Conservation (phyloP, 2,329 filamentous ascomycete species). For the Botrytis galanthina region DNA sequence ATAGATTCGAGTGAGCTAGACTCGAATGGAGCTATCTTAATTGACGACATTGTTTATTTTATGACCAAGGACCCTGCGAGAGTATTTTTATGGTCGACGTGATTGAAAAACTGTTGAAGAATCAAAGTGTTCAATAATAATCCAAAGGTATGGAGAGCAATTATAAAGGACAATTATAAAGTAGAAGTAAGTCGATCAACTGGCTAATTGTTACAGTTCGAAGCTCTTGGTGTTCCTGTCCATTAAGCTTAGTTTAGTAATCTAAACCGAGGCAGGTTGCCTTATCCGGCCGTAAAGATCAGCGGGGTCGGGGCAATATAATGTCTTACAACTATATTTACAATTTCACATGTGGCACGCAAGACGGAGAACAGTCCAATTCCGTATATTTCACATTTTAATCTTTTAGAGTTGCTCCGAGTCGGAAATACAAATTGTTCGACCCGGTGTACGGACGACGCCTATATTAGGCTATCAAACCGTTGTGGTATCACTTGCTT, state of each 20-base stretch:
- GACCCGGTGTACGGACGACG: neutral
- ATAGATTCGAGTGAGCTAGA: conserved; percentile 67
- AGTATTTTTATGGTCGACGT: no score
- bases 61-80: neutral
- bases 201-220: neutral
- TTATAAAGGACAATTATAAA: neutral
- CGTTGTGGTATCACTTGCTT: neutral
- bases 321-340: neutral
- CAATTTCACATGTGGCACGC: neutral
- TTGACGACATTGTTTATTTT: conserved; percentile 17
- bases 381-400: neutral
- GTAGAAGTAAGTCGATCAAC: neutral
- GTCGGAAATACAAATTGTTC: neutral
- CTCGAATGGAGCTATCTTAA: conserved; percentile 46
- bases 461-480: neutral
- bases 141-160: neutral
- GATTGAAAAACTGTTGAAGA: neutral
- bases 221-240: neutral
- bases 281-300: neutral
- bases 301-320: neutral
- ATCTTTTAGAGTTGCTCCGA: neutral
- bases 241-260: neutral
- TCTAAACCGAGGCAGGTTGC: conserved; percentile 3
- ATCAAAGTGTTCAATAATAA: neutral
- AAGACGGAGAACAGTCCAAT: neutral